Percentiles rank a stretch among this genome's conserved stretches.
phyloP scores from a whole-genome alignment of 2,329 filamentous ascomycete genomes.

The Colletotrichum graminicola region DNA sequence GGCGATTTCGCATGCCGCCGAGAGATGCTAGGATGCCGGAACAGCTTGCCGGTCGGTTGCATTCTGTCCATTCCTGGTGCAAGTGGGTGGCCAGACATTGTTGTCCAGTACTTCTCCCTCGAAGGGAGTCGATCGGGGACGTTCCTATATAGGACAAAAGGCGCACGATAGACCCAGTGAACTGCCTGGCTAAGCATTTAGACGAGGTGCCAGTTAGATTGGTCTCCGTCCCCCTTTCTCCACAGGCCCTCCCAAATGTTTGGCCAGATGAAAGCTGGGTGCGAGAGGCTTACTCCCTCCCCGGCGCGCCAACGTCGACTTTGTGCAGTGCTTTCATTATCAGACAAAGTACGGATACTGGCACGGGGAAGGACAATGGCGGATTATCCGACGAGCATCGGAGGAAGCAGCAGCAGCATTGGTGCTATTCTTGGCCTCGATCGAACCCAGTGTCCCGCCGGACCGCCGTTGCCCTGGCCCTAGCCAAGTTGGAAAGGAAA shows the following conservation, averaged over 20 bases:
- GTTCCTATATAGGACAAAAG: no score
- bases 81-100: conserved; percentile 27
- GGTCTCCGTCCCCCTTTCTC: conserved; percentile 15
- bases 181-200: conserved; percentile 38
- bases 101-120: conserved; percentile 26
- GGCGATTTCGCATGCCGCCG: conserved; percentile 17
- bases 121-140: conserved; percentile 12
- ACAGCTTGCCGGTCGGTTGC: conserved; percentile 36
- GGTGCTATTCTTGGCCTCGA: conserved; percentile 34
- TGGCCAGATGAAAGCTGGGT: conserved; percentile 10
- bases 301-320: conserved; percentile 9
- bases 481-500: conserved; percentile 31
- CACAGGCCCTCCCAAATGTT: conserved; percentile 16
- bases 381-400: conserved; percentile 31
- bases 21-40: conserved; percentile 24
- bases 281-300: not conserved
- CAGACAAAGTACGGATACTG: conserved; percentile 37
- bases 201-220: conserved; percentile 32
- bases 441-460: not conserved
- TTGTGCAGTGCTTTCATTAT: conserved; percentile 19
- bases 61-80: conserved; percentile 23
- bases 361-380: conserved; percentile 13
- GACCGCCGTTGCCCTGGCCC: not conserved
- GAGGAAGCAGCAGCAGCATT: conserved; percentile 1
- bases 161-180: conserved; percentile 24